These are phyloP conservation scores for Cyclotella kingstonii DNA, from an alignment of 108 stramenopile genomes.

Conservation along the genomic window DNA sequence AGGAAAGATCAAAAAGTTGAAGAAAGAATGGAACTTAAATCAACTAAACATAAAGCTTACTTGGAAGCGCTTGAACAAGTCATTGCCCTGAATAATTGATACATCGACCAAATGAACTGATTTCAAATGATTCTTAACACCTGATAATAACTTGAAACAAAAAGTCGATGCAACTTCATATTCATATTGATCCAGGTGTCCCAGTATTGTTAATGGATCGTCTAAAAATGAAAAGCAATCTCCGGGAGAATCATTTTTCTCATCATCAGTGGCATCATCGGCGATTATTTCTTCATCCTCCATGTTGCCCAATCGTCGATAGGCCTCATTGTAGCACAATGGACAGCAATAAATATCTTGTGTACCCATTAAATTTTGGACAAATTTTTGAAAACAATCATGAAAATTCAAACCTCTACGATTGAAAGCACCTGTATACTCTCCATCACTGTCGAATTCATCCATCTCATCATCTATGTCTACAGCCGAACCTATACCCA, in stretches of 20 bases:
- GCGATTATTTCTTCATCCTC: constrained; percentile 34
- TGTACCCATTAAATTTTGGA: constrained; percentile 61
- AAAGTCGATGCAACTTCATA: constrained; percentile 61
- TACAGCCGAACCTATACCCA: neutral
- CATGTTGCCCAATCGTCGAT: constrained; percentile 29
- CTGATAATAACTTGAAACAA: constrained; percentile 55
- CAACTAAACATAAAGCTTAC: constrained; percentile 14
- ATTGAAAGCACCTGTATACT: constrained; percentile 13
- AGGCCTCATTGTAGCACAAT: constrained; percentile 67
- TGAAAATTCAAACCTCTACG: constrained; percentile 24
- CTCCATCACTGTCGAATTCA: constrained; percentile 38
- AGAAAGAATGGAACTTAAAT: neutral
- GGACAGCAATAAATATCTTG: constrained; percentile 77
- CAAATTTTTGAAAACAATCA: constrained; percentile 52
- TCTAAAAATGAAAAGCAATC: constrained; percentile 43
- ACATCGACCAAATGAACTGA: constrained; percentile 59
- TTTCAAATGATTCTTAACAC: constrained; percentile 68
- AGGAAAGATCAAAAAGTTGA: neutral
- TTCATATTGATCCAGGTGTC: constrained; percentile 53
- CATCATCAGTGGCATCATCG: constrained; percentile 42
- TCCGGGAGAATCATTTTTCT: constrained; percentile 22
- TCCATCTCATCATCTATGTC: constrained; percentile 40
- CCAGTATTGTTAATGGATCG: constrained; percentile 76
- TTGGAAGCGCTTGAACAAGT: constrained; percentile 66
- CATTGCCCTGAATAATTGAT: constrained; percentile 58